phyloP scores from a whole-genome alignment of 768 basidiomycete species.

The Leccinum longicurvipes region DNA sequence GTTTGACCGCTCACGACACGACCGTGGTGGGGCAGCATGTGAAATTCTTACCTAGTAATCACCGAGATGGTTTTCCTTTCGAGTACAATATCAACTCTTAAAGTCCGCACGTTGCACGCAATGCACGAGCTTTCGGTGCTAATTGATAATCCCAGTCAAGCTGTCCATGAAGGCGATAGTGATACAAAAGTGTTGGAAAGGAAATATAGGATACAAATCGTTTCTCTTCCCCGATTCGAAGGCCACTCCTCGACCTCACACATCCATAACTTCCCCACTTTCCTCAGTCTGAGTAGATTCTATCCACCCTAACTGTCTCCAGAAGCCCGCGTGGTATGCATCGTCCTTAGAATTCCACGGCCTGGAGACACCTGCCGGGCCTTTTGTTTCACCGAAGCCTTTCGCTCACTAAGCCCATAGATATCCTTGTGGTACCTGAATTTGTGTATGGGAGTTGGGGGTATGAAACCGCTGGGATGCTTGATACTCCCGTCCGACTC shows the following conservation, averaged over 20 bases:
- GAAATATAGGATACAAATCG: not conserved
- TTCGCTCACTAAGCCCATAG: conserved; percentile 17
- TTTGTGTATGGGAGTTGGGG: conserved; percentile 39
- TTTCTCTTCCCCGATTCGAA: not conserved
- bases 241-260: conserved; percentile 14
- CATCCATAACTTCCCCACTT: conserved; percentile 9
- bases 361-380: conserved; percentile 11
- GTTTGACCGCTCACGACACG: no score
- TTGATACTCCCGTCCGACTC: conserved; percentile 36
- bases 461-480: conserved; percentile 43
- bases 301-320: conserved; percentile 14
- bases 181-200: not conserved
- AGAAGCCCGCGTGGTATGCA: conserved; percentile 20
- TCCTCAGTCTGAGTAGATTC: not conserved
- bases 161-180: not conserved
- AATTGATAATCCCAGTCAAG: no score
- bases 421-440: conserved; percentile 25
- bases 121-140: no score
- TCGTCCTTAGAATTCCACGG: conserved; percentile 16
- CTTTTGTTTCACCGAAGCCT: conserved; percentile 11
- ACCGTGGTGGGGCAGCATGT: no score
- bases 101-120: no score
- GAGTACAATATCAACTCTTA: no score
- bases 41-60: no score
- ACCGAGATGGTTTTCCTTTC: no score